phyloP scores from a whole-genome alignment of 768 basidiomycete species.

The Pholiota molesta region DNA sequence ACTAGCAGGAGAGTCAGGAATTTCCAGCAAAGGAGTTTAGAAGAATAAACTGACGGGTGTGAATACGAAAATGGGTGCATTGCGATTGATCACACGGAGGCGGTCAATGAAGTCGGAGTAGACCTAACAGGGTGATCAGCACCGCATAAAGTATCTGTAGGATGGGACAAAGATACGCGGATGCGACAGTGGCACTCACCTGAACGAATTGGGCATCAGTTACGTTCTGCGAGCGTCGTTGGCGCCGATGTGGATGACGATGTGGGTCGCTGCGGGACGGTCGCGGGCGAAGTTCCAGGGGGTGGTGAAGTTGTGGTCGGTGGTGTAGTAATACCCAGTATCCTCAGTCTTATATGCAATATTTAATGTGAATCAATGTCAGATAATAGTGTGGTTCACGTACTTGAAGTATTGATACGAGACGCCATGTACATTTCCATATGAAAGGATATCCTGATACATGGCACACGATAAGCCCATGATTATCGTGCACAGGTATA shows the following conservation, averaged over 20 bases:
- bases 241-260: conserved; percentile 62
- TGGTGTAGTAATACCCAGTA: conserved; percentile 53
- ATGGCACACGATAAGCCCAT: background rate
- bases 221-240: conserved; percentile 59
- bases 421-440: conserved; percentile 55
- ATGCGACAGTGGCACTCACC: conserved; percentile 25
- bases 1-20: conserved; percentile 31
- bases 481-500: background rate
- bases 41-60: conserved; percentile 44
- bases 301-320: conserved; percentile 63
- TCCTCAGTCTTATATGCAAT: conserved; percentile 50
- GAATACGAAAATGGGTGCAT: conserved; percentile 54
- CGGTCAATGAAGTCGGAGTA: conserved; percentile 49
- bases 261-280: conserved; percentile 47
- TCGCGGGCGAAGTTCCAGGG: conserved; percentile 59
- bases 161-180: too few species aligned
- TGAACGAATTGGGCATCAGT: conserved; percentile 45
- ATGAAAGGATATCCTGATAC: conserved; percentile 51
- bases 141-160: too few species aligned
- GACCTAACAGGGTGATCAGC: conserved; percentile 31
- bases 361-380: too few species aligned
- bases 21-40: background rate
- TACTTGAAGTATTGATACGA: conserved; percentile 55
- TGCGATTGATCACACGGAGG: conserved; percentile 44
- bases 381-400: background rate